These are phyloP conservation scores for Celoporthe dispersa DNA, from an alignment of 2,329 filamentous ascomycete genomes.

Conservation along the genomic window DNA sequence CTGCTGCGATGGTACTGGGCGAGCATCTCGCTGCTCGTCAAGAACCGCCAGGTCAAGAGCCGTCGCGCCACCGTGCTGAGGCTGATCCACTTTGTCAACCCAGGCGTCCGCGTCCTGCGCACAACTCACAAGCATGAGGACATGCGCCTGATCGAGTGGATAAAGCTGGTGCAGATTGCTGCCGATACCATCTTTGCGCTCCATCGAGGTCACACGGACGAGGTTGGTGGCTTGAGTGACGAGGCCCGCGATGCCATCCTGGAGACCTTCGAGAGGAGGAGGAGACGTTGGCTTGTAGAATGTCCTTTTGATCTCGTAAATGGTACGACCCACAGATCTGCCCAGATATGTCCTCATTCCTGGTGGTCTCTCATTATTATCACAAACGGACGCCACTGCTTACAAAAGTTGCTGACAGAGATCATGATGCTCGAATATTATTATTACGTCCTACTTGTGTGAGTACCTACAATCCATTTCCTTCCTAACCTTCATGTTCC, in stretches of 20 bases:
- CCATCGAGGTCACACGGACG: constrained; percentile 10
- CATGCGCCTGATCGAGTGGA: constrained; percentile 20
- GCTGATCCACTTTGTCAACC: constrained; percentile 4
- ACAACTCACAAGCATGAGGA: constrained; percentile 20
- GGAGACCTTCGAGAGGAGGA: constrained; percentile 17
- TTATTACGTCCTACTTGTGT: constrained; percentile 19
- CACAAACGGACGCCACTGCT: not conserved
- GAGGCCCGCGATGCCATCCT: constrained; percentile 22
- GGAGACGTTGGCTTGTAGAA: constrained; percentile 24
- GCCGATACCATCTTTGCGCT: constrained; percentile 11
- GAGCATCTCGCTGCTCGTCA: constrained; percentile 18
- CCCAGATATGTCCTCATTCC: not conserved
- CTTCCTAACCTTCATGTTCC: not conserved
- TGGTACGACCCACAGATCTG: constrained; percentile 15
- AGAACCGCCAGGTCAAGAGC: constrained; percentile 14
- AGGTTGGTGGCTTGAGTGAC: constrained; percentile 13
- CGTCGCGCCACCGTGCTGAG: constrained; percentile 12
- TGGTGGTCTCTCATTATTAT: no score
- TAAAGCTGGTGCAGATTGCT: constrained; percentile 17
- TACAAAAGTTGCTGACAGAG: constrained; percentile 1
- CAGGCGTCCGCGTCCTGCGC: constrained; percentile 19
- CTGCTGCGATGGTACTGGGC: constrained; percentile 25
- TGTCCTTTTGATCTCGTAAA: constrained; percentile 27
- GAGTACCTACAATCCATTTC: not conserved
- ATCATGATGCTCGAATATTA: constrained; percentile 28